Evolutionary conservation across 2,329 filamentous ascomycete genomes (phyloP).

Genomic region (Cytospora schulzeri): DNA sequence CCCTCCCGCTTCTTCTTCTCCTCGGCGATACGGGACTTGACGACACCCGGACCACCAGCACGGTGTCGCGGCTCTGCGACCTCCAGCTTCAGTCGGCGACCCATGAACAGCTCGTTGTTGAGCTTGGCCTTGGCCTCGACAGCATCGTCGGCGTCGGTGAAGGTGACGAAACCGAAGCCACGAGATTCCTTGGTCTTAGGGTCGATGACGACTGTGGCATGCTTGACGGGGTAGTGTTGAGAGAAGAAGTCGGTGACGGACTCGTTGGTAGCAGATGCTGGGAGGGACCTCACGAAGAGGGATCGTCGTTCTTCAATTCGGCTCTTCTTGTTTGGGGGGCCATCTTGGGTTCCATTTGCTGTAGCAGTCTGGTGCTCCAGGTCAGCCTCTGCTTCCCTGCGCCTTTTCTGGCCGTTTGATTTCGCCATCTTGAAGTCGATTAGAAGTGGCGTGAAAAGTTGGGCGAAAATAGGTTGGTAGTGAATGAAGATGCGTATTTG

Average conservation of each 20-base stretch:
- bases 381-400: constrained; percentile 39
- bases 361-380: constrained; percentile 32
- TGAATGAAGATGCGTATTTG: not conserved
- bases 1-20: constrained; percentile 59
- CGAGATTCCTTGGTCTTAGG: constrained; percentile 82
- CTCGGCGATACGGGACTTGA: constrained; percentile 42
- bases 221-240: constrained; percentile 90
- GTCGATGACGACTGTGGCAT: constrained; percentile 90
- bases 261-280: constrained; percentile 76
- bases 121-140: constrained; percentile 78
- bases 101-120: constrained; percentile 75
- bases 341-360: constrained; percentile 24
- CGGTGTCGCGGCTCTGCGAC: constrained; percentile 84
- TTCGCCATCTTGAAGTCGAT: constrained; percentile 31
- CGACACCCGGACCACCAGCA: constrained; percentile 44
- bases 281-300: constrained; percentile 89
- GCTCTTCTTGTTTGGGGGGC: constrained; percentile 54
- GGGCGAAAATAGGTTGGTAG: not conserved
- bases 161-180: constrained; percentile 96
- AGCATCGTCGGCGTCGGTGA: constrained; percentile 91
- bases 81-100: constrained; percentile 82
- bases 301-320: constrained; percentile 66
- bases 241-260: constrained; percentile 87
- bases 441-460: not conserved
- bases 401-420: constrained; percentile 38